A percentile compares a stretch with the other conserved stretches of the same genome.
Conservation (phyloP, 2,329 filamentous ascomycete species). For the Calcarisporium arbuscula region DNA sequence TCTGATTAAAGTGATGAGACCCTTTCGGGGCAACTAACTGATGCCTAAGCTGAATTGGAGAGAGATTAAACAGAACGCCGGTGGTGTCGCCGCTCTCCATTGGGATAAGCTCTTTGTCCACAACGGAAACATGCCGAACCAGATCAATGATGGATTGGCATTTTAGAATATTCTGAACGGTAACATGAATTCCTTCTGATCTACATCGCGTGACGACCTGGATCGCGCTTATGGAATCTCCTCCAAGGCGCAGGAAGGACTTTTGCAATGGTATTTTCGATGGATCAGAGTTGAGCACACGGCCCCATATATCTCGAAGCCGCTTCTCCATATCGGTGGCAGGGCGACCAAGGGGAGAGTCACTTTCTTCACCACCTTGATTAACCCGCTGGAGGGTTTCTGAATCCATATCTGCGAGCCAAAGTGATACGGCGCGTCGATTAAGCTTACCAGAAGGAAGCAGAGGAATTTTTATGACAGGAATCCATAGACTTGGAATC, state of each 20-base stretch:
- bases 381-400: not conserved
- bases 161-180: not conserved
- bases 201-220: not conserved
- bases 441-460: not conserved
- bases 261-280: not conserved
- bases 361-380: not conserved
- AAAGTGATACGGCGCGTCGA: not conserved
- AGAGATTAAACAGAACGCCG: not conserved
- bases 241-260: not conserved
- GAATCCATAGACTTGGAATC: not conserved
- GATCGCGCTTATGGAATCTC: not conserved
- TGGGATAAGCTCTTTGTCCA: not conserved
- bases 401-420: not conserved
- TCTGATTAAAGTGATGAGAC: not conserved
- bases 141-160: not conserved
- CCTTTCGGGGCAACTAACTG: not conserved
- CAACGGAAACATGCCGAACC: not conserved
- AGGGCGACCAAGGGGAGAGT: not conserved
- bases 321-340: not conserved
- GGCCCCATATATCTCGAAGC: not conserved
- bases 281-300: not conserved
- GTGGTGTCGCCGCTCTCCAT: not conserved
- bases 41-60: not conserved
- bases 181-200: not conserved
- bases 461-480: not conserved